Conservation (phyloP, 2,329 filamentous ascomycete species). For the Xylaria sp. region DNA sequence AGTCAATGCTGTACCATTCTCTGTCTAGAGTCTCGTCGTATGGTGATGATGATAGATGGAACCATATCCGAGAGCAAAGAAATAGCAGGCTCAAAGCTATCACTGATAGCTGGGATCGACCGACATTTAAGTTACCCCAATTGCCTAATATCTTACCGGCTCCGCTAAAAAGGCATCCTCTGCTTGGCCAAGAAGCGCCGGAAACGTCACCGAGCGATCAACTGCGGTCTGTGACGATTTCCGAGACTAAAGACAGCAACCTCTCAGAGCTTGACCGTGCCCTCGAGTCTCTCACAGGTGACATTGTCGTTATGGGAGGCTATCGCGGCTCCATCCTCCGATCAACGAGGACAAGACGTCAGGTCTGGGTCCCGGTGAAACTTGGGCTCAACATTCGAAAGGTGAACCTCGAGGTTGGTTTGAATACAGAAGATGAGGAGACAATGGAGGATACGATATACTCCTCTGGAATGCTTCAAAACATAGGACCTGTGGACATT, state of each 20-base stretch:
- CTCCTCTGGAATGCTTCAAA: slow-evolving; percentile 86
- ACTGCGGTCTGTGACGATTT: slow-evolving; percentile 33
- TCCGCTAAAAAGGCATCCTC: slow-evolving; percentile 44
- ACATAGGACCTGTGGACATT: slow-evolving; percentile 92
- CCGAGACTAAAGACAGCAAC: slow-evolving; percentile 44
- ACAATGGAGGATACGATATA: slow-evolving; percentile 85
- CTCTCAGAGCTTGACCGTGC: slow-evolving; percentile 60
- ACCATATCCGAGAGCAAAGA: slow-evolving; percentile 82
- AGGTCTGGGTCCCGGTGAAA: slow-evolving; percentile 94
- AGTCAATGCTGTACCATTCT: slow-evolving; percentile 79
- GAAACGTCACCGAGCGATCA: slow-evolving; percentile 36
- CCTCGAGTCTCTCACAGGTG: slow-evolving; percentile 78
- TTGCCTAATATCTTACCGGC: slow-evolving; percentile 63
- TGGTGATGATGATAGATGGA: slow-evolving; percentile 84
- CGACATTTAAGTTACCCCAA: slow-evolving; percentile 77
- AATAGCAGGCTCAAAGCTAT: slow-evolving; percentile 92
- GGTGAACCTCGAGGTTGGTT: slow-evolving; percentile 87
- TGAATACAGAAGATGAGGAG: slow-evolving; percentile 84
- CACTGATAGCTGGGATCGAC: slow-evolving; percentile 83
- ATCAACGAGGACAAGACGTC: slow-evolving; percentile 83
- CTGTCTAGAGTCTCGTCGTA: slow-evolving; percentile 83
- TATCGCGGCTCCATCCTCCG: slow-evolving; percentile 91
- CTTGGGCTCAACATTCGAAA: slow-evolving; percentile 91
- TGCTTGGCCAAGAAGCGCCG: slow-evolving; percentile 40
- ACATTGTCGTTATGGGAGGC: slow-evolving; percentile 88